Evolutionary conservation across 805 yeast species (phyloP).

Genomic region (Lipomyces spencermartinsiae): DNA sequence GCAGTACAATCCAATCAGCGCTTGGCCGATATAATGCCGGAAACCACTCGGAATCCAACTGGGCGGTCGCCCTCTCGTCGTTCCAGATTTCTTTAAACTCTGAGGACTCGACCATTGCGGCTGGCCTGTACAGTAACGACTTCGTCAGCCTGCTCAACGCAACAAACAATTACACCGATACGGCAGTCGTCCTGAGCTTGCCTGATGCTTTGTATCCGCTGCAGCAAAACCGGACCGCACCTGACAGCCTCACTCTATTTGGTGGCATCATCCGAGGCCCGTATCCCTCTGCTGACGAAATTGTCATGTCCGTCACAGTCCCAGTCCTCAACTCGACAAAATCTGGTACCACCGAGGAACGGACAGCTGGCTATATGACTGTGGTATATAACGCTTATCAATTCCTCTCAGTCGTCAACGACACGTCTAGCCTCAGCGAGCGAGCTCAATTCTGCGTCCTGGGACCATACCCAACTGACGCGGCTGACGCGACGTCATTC

Average conservation of each 20-base stretch:
- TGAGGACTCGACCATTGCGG: conserved; percentile 66
- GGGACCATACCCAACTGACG: conserved; percentile 35
- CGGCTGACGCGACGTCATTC: conserved; percentile 45
- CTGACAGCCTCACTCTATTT: conserved; percentile 52
- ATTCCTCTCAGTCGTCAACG: conserved; percentile 51
- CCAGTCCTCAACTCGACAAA: conserved; percentile 80
- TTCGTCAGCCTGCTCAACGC: conserved; percentile 56
- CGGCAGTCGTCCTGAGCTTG: conserved; percentile 14
- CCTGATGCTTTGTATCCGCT: conserved; percentile 56
- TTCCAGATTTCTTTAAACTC: conserved; percentile 69
- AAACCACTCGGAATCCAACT: conserved; percentile 59
- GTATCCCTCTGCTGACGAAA: conserved; percentile 52
- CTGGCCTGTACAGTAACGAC: conserved; percentile 69
- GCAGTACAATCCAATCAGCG: conserved; percentile 66
- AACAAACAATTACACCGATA: conserved; percentile 51
- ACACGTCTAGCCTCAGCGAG: conserved; percentile 45
- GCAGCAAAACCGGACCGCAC: conserved; percentile 52
- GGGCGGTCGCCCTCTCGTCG: conserved; percentile 55
- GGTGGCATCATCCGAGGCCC: conserved; percentile 74
- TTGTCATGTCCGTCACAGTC: conserved; percentile 74
- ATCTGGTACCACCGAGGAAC: conserved; percentile 62
- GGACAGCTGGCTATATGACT: conserved; percentile 73
- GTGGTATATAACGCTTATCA: conserved; percentile 59
- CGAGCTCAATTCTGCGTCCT: conserved; percentile 38
- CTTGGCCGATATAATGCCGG: conserved; percentile 73